phyloP scores from a whole-genome alignment of 371 early-diverging fungal genomes.

The Mortierella sp. region DNA sequence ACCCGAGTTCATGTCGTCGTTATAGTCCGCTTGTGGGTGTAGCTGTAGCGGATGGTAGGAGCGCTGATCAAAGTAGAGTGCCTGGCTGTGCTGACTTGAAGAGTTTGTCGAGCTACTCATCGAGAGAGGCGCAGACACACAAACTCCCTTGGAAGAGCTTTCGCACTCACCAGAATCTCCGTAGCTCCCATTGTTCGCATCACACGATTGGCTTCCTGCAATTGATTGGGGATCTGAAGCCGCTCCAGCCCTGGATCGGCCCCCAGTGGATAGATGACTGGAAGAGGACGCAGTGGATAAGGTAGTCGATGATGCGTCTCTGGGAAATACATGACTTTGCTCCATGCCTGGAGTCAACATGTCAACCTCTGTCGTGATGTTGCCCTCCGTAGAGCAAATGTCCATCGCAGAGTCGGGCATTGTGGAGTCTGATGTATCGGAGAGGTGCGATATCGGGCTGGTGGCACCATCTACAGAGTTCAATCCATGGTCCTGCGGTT shows the following conservation, averaged over 20 bases:
- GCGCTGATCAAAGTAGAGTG: constrained; percentile 11
- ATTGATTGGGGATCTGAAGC: too few species aligned
- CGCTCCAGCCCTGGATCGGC: background rate
- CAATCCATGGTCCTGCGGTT: background rate
- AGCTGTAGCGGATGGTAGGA: constrained; percentile 19
- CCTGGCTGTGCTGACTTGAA: background rate
- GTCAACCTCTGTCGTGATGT: too few species aligned
- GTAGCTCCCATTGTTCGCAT: background rate
- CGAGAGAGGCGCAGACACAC: constrained; percentile 12
- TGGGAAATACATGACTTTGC: background rate
- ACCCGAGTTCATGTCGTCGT: constrained; percentile 40
- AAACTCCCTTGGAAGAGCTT: background rate
- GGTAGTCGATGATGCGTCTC: background rate
- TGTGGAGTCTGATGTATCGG: background rate
- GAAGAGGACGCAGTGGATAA: background rate
- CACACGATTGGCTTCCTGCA: too few species aligned
- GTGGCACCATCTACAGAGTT: background rate
- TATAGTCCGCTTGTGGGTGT: constrained; percentile 22
- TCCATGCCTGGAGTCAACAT: background rate
- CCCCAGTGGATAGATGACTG: background rate
- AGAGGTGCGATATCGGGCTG: background rate
- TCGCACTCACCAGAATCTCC: constrained; percentile 1
- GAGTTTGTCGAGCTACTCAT: background rate
- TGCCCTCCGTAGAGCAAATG: background rate
- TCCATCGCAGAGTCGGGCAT: background rate